Base-by-base conservation (phyloP, 2,329 filamentous ascomycete species). In the Dactylellina drechsleri region DNA sequence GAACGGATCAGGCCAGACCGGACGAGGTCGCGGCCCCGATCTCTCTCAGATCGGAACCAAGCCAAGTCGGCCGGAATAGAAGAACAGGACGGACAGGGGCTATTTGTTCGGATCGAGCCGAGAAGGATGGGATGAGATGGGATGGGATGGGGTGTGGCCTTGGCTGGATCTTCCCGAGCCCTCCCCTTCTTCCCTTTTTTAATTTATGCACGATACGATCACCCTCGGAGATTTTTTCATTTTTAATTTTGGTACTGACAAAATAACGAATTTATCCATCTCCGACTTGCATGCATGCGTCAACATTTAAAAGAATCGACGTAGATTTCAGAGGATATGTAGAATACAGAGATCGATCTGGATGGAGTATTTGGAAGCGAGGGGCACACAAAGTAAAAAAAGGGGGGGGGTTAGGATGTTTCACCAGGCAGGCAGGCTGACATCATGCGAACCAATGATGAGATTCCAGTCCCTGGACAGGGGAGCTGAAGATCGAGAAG, bases 401-500 rank as follows among this genome's bases (percentile, higher is more conserved):
- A 4, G 36, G 68, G 65, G 65, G 64, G 64, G 70, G 70, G 16
- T 16, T 18, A 52, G 31, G 10, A 7, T 59, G 61, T 66, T 73
- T 66, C 68, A 72, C 12, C 28, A 73, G 45, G 50, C 67, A 66
- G 61, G 62, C 70, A 66, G 61, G 62, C 70, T 74, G 70, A 74
- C 70, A 74, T 74, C 70, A 74, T 74, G 41, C 28, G 40, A 18
- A 18, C 47, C 47, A 18, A 12, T 18, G 16, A 15, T 52, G 5
- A 7, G 31, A 36, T 36, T 36, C 10, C 6, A 5, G 31, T 36
- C 31, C 31, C 31, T 36, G 31, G 10, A 36, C 10, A 28, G 31
- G 31, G 6, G 31, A 36, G 31, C 31, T 36, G 31, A 36, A 10
- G 31, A 36, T 36, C 31, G 31, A 36, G 23, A 23, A 23, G 23